These are phyloP conservation scores for Scutellaria minor DNA, from an alignment of 257 asterid species.

Conservation along the genomic window DNA sequence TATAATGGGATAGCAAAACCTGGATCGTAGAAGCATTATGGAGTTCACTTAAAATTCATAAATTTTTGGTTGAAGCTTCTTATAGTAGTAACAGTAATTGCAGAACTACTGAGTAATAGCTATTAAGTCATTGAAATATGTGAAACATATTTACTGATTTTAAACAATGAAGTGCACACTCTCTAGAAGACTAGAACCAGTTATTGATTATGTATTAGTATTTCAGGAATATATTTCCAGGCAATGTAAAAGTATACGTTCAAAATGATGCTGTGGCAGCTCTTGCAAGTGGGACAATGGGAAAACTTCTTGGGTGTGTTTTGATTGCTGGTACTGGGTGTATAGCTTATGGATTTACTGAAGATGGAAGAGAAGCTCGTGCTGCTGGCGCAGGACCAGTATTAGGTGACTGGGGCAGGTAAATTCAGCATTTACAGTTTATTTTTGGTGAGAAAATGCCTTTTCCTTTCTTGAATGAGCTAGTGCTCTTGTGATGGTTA, in stretches of 20 bases:
- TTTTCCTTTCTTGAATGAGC: slow-evolving; percentile 6
- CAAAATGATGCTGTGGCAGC: slow-evolving; percentile 98
- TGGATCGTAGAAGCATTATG: slow-evolving; percentile 13
- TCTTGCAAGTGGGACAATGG: slow-evolving; percentile 98
- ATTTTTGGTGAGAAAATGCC: slow-evolving; percentile 9
- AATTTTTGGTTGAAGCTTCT: slow-evolving; percentile 9
- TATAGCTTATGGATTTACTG: slow-evolving; percentile 91
- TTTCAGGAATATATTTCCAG: slow-evolving; percentile 72
- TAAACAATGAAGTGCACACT: slow-evolving; percentile 5
- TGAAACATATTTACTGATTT: slow-evolving; percentile 13
- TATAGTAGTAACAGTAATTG: not conserved
- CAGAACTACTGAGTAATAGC: slow-evolving; percentile 11
- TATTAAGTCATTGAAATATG: not conserved
- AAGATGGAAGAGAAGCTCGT: slow-evolving; percentile 92
- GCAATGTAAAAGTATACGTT: slow-evolving; percentile 66
- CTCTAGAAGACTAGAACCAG: slow-evolving; percentile 3
- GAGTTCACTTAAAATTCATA: not conserved
- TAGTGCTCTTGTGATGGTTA: not conserved
- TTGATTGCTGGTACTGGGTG: slow-evolving; percentile 96
- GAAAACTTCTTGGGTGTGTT: slow-evolving; percentile 93
- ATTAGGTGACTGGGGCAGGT: slow-evolving; percentile 99
- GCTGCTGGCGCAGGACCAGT: slow-evolving; percentile 99
- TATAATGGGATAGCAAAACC: not conserved
- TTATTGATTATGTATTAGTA: slow-evolving; percentile 34
- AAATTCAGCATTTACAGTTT: slow-evolving; percentile 33